Evolutionary conservation across 768 basidiomycete species (phyloP), one percentile per base, ranked within the genome.

Genomic region (Galerina marginata): DNA sequence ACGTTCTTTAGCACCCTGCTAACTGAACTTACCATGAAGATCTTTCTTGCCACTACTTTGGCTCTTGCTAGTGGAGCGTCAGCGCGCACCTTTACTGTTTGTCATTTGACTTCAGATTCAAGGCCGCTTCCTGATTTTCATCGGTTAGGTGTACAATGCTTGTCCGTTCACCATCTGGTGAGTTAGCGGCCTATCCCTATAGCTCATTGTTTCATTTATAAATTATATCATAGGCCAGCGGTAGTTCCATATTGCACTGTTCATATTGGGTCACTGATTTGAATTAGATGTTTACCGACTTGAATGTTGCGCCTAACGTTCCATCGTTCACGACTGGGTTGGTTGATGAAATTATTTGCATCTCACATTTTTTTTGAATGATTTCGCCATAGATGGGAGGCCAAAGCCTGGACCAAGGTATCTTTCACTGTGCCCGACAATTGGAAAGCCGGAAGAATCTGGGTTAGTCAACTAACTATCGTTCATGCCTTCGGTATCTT

Each of bases 131-230:
- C n/a, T 59, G 39, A 49, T 38, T 29, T 9, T 52, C 42, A 42
- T 20, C 37, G 15, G 56, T 48, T 39, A 78, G 77, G 81, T 86
- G 14, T 79, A 81, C 68, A 89, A 89, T 71, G 79, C 73, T 7
- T 89, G 88, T 67, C 80, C 86, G 0, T 89, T 86, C 74, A 89
- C 87, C 0, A 79, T 89, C 59, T 89, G 88, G 88, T 87, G 61
- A 56, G 78, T 59, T 52, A 33, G 29, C 7, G 7, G 7, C 29
- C 29, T 33, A 33, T 7, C 1, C 4, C 29, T 33, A 5, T 15
- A n/a, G n/a, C 16, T 14, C 20, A 12, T 16, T 45, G 46, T 15
- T 52, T 15, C 38, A 23, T n/a, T 36, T 10, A 29, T 25, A n/a
- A 7, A 25, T 43, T 33, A 44, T 36, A 58, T 11, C 38, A 33